Base-by-base conservation (phyloP, 805 yeast species). In the Nakazawaea ernobii region DNA sequence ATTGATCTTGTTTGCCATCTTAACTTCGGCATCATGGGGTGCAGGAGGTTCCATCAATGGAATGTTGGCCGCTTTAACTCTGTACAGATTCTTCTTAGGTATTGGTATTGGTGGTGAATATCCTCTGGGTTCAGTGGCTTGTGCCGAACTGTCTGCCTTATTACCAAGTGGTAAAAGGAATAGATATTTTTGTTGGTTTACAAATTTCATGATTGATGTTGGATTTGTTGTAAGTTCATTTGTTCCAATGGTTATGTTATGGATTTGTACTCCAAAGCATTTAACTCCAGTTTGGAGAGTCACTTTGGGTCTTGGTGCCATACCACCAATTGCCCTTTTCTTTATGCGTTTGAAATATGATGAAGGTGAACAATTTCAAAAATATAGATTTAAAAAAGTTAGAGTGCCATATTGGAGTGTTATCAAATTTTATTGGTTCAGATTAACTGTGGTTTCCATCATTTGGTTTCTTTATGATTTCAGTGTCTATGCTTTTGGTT, bases 391-490 rank as follows among this genome's bases (percentile, higher is more conserved):
- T 71, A 83, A 83, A 56, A 71, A 71, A 26, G 79, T 75, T 14
- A 62, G 60, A 42, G 75, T 80, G 52, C 97, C 97, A 45, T 81
- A 84, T 68, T 61, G 76, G 68, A 69, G 81, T 28, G 75, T 84
- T 42, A 50, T 90, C 56, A 88, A 85, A 65, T 87, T 81, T 63
- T 91, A 92, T 68, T 85, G 96, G 86, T 84, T 84, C 56, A 79
- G 97, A 62, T 68, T 90, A 50, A 39, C 70, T 8, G 69, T 88
- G 40, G 86, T 89, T 28, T 71, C 92, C 6, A 56, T 86, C 43
- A 80, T 91, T 58, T 91, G 98, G 98, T 90, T 88, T 71, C 71
- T 89, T 57, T 92, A 91, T 63, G 95, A 92, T 68, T 88, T 91
- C 66, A 81, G 90, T 35, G 78, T 82, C 10, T 92, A 89, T 66